Percentiles rank a stretch among this genome's conserved stretches.
These are phyloP conservation scores for Picea mariana DNA, from an alignment of 83 land plant genomes.

Conservation along the genomic window DNA sequence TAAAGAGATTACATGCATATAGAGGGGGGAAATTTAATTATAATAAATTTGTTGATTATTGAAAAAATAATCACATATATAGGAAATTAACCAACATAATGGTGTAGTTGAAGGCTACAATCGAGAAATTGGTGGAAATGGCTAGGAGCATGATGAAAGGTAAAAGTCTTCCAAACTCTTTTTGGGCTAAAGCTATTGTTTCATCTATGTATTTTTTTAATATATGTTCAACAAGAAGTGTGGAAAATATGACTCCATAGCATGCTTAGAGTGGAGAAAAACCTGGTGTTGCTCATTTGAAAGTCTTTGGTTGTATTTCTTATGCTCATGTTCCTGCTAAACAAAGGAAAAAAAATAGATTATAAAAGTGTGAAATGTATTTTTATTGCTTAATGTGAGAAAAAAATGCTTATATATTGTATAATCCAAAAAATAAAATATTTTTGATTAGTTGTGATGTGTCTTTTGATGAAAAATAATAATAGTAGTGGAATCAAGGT, in stretches of 20 bases:
- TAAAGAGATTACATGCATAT: no score
- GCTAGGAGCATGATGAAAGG: slow-evolving; percentile 17
- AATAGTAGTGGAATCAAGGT: no score
- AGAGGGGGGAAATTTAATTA: no score
- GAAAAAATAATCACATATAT: no score
- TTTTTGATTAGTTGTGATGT: no score
- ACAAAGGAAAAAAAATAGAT: no score
- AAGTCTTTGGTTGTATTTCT: background rate
- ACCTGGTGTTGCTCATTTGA: background rate
- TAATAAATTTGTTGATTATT: no score
- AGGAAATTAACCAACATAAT: slow-evolving; percentile 4
- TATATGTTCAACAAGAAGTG: slow-evolving; percentile 5
- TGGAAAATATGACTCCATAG: slow-evolving; percentile 7
- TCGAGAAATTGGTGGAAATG: slow-evolving; percentile 15
- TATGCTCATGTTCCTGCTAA: background rate
- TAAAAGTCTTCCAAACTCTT: slow-evolving; percentile 15
- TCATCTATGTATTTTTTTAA: slow-evolving; percentile 14
- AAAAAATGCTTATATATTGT: no score
- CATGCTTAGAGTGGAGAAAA: background rate
- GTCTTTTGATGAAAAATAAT: no score
- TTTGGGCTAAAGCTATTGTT: slow-evolving; percentile 31
- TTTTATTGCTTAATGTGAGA: no score
- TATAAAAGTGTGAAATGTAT: background rate
- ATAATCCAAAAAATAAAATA: no score
- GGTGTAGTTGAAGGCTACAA: slow-evolving; percentile 17